phyloP scores from a whole-genome alignment of 1,284 basidiomycete genomes.

The Pulveroboletus sp. region DNA sequence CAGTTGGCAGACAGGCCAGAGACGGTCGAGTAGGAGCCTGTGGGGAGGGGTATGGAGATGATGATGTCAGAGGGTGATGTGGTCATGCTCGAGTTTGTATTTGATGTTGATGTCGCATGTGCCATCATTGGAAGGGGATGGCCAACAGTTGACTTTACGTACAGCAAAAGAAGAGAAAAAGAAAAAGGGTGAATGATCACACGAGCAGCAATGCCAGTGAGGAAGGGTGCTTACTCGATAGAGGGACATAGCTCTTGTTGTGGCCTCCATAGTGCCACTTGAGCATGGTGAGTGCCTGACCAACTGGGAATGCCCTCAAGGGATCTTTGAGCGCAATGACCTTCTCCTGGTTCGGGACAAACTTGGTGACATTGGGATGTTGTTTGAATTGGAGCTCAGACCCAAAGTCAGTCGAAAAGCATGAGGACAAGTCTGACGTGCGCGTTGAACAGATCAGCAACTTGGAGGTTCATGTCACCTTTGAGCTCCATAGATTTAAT shows the following conservation, averaged over 20 bases:
- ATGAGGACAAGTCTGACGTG: slow-evolving; percentile 74
- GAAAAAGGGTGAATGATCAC: background rate
- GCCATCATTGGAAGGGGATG: slow-evolving; percentile 86
- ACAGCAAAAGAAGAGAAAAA: background rate
- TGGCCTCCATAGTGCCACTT: slow-evolving; percentile 91
- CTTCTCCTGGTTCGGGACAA: slow-evolving; percentile 61
- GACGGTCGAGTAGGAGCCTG: slow-evolving; percentile 84
- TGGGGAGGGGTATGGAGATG: slow-evolving; percentile 89
- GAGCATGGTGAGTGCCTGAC: slow-evolving; percentile 82
- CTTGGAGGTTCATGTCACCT: slow-evolving; percentile 90
- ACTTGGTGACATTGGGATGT: slow-evolving; percentile 93
- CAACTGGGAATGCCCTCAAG: slow-evolving; percentile 82
- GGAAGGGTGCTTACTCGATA: slow-evolving; percentile 67
- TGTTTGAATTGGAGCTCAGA: slow-evolving; percentile 90
- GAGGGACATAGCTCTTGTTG: slow-evolving; percentile 88
- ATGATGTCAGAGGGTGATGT: slow-evolving; percentile 78
- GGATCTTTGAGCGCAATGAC: slow-evolving; percentile 85
- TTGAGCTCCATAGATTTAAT: slow-evolving; percentile 87
- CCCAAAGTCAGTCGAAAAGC: slow-evolving; percentile 63
- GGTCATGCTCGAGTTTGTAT: slow-evolving; percentile 90
- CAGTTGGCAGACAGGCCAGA: slow-evolving; percentile 70
- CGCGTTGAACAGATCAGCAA: slow-evolving; percentile 74
- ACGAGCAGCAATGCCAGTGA: background rate
- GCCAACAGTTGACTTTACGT: slow-evolving; percentile 93
- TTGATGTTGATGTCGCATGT: slow-evolving; percentile 93